These are phyloP conservation scores for Fusarium zealandicum DNA, from an alignment of 2,329 filamentous ascomycete species.

Conservation along the genomic window DNA sequence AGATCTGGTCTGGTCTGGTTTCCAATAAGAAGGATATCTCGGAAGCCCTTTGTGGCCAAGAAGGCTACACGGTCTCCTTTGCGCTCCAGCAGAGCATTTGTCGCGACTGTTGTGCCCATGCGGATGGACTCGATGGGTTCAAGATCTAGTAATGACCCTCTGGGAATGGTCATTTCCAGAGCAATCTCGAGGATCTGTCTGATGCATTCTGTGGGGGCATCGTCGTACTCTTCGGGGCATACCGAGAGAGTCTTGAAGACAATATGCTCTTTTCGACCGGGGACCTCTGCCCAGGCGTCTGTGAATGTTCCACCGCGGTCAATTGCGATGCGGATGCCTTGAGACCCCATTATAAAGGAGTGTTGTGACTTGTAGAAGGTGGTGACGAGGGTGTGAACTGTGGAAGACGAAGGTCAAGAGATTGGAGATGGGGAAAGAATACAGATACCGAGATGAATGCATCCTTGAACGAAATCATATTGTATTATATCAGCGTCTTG, in stretches of 20 bases:
- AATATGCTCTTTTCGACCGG: conserved; percentile 31
- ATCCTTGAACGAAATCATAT: conserved; percentile 11
- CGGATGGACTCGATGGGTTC: conserved; percentile 68
- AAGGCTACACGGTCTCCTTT: conserved; percentile 77
- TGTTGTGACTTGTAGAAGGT: too few species aligned
- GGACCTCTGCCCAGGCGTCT: conserved; percentile 37
- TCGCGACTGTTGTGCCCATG: conserved; percentile 84
- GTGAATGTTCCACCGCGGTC: conserved; percentile 43
- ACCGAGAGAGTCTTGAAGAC: conserved; percentile 51
- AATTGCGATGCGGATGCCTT: conserved; percentile 41
- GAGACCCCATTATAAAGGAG: conserved; percentile 24
- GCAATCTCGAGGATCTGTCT: conserved; percentile 53
- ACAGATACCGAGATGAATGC: neutral
- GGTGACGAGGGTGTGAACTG: too few species aligned
- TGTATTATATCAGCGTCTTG: conserved; percentile 24
- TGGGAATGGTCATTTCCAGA: conserved; percentile 43
- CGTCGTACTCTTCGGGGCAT: conserved; percentile 74
- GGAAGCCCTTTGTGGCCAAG: conserved; percentile 75
- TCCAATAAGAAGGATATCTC: conserved; percentile 74
- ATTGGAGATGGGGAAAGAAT: neutral
- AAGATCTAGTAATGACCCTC: conserved; percentile 46
- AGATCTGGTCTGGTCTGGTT: conserved; percentile 77
- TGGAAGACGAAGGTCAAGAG: neutral
- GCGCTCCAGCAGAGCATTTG: conserved; percentile 76
- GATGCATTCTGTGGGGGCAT: conserved; percentile 78